Evolutionary conservation across 345 rosid species (phyloP).

Genomic region (Citrus sinensis): DNA sequence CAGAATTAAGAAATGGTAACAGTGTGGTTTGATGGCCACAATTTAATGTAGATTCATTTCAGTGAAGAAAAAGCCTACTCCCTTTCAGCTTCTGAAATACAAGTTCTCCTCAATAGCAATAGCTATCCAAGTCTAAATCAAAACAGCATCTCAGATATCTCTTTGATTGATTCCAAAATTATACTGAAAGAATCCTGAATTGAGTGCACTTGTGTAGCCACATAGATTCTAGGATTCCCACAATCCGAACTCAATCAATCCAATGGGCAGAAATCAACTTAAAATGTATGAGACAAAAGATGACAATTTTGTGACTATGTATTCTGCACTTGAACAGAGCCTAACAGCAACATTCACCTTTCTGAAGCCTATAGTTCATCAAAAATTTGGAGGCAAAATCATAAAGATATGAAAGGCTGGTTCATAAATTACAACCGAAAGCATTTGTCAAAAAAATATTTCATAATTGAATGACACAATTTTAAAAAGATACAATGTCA

Average conservation of each 20-base stretch:
- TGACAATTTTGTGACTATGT: neutral
- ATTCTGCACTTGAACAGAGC: neutral
- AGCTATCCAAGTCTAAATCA: neutral
- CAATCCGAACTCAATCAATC: neutral
- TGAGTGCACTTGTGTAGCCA: neutral
- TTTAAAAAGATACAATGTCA: neutral
- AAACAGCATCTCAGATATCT: neutral
- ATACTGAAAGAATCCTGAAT: neutral
- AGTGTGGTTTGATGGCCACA: neutral
- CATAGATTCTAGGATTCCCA: neutral
- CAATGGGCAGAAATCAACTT: neutral
- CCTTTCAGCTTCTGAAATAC: neutral
- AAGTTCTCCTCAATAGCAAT: neutral
- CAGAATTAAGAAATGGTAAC: neutral
- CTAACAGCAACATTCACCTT: neutral
- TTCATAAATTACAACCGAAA: neutral
- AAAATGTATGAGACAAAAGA: neutral
- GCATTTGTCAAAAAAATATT: neutral
- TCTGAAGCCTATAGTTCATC: neutral
- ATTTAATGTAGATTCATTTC: neutral
- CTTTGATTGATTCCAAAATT: neutral
- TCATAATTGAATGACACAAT: neutral
- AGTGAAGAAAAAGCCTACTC: neutral
- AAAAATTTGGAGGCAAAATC: neutral
- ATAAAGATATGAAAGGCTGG: neutral